Conservation (phyloP, 345 rosid species). For the Aquilaria yunnanensis region DNA sequence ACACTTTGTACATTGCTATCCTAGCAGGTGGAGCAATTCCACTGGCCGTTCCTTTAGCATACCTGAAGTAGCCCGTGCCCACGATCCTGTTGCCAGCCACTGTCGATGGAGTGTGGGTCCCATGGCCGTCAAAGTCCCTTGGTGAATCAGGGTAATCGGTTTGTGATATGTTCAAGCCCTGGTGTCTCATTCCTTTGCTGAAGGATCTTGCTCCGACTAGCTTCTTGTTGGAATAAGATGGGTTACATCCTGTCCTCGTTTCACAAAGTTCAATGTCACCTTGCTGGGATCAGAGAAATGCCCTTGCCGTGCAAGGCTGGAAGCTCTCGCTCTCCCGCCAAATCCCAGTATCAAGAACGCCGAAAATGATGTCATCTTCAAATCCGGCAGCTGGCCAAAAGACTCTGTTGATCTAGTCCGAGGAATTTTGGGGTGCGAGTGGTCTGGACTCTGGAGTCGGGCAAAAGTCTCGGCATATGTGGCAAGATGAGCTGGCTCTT, state of each 20-base stretch:
- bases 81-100: conserved; percentile 32
- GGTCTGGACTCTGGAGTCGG: conserved; percentile 20
- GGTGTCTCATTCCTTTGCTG: conserved; percentile 40
- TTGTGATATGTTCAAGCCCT: conserved; percentile 20
- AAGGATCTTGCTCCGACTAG: conserved; percentile 43
- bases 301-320: conserved; percentile 14
- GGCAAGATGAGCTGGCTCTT: conserved; percentile 28
- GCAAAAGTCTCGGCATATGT: conserved; percentile 38
- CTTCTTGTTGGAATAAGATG: conserved; percentile 37
- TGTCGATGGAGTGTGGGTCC: conserved; percentile 43
- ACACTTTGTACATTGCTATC: conserved; percentile 56
- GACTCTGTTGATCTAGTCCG: conserved; percentile 29
- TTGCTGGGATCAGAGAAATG: conserved; percentile 35
- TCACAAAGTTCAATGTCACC: conserved; percentile 40
- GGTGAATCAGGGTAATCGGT: conserved; percentile 43
- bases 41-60: conserved; percentile 38
- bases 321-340: conserved; percentile 52
- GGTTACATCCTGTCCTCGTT: conserved; percentile 30
- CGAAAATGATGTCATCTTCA: conserved; percentile 36
- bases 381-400: conserved; percentile 38
- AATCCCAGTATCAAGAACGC: conserved; percentile 39
- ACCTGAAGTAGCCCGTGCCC: conserved; percentile 35
- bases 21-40: conserved; percentile 46
- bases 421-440: conserved; percentile 33
- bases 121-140: conserved; percentile 44